Conservation (phyloP, 2,329 filamentous ascomycete species). For the Colletotrichum endophyticum region DNA sequence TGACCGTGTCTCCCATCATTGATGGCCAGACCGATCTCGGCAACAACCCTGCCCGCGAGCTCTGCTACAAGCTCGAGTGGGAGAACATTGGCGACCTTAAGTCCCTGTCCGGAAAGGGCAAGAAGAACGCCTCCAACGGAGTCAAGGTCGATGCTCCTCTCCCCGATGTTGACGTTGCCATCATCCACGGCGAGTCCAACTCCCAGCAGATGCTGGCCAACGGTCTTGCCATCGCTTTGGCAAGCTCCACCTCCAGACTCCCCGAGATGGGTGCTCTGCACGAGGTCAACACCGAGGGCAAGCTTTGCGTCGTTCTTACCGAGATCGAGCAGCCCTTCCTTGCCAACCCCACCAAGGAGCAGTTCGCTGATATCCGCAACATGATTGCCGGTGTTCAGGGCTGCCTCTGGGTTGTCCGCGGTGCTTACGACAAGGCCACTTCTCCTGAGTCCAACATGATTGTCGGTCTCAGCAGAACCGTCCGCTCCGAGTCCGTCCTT, state of each 20-base stretch:
- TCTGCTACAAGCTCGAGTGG: conserved; percentile 29
- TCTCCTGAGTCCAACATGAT: conserved; percentile 48
- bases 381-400: conserved; percentile 38
- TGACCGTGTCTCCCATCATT: conserved; percentile 25
- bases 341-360: conserved; percentile 37
- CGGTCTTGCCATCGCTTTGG: conserved; percentile 14
- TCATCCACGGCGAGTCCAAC: conserved; percentile 22
- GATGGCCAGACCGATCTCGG: conserved; percentile 19
- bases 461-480: conserved; percentile 47
- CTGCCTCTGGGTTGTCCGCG: conserved; percentile 44
- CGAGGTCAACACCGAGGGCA: conserved; percentile 25
- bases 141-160: conserved; percentile 17
- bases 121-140: neutral
- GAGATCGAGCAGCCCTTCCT: conserved; percentile 51
- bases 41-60: conserved; percentile 20
- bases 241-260: conserved; percentile 18
- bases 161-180: conserved; percentile 19
- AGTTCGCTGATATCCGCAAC: conserved; percentile 42
- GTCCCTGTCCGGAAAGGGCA: conserved; percentile 8
- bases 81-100: conserved; percentile 20
- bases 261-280: conserved; percentile 25
- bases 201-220: conserved; percentile 20
- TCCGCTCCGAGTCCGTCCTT: conserved; percentile 51
- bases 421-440: conserved; percentile 39
- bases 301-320: conserved; percentile 44